phyloP scores from a whole-genome alignment of 441 rosid genomes.

The Populus hybrid region DNA sequence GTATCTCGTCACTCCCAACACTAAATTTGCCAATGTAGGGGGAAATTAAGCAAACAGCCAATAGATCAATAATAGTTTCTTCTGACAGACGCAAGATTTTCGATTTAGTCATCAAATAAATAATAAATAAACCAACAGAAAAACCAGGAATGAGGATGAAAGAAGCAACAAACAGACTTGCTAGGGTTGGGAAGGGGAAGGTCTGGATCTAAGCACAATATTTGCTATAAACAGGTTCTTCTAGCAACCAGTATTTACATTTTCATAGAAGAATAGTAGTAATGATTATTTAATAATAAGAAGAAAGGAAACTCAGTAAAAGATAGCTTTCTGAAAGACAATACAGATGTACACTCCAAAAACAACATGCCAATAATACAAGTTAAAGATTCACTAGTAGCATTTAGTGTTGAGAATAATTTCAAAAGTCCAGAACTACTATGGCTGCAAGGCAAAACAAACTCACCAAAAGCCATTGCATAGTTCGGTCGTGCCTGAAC shows the following conservation, averaged over 20 bases:
- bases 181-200: neutral
- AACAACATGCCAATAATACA: neutral
- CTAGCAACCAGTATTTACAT: neutral
- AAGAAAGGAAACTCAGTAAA: neutral
- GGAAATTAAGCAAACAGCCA: neutral
- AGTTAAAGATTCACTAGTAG: neutral
- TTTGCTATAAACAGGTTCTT: neutral
- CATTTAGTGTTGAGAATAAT: neutral
- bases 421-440: neutral
- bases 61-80: neutral
- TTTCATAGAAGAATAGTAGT: neutral
- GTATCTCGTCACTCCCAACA: neutral
- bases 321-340: neutral
- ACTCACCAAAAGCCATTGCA: conserved; percentile 89
- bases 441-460: neutral
- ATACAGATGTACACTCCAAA: neutral
- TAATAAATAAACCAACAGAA: neutral
- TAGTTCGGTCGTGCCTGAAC: conserved; percentile 81
- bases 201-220: neutral
- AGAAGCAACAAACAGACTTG: neutral
- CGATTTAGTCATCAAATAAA: neutral
- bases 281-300: neutral
- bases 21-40: neutral
- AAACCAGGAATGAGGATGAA: neutral
- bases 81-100: neutral